These are phyloP conservation scores for Poa annua DNA, from an alignment of 176 grass and related monocot genomes.

Conservation along the genomic window DNA sequence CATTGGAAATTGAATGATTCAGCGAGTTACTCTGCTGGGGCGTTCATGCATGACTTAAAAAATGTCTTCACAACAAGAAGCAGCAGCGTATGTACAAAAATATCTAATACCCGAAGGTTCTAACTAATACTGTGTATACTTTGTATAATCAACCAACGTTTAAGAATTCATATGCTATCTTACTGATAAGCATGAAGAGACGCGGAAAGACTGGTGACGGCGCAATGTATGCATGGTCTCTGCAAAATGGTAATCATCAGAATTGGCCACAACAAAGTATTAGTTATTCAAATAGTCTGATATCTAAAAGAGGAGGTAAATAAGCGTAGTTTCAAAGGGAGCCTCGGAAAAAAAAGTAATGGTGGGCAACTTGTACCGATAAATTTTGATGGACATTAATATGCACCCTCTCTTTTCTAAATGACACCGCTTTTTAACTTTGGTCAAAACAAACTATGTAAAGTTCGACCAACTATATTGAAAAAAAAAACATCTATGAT, in stretches of 20 bases:
- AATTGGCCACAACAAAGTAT: not conserved
- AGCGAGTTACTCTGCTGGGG: not conserved
- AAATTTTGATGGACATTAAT: not conserved
- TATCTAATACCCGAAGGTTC: not conserved
- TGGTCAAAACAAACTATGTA: no score
- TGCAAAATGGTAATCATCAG: conserved; percentile 22
- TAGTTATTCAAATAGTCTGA: not conserved
- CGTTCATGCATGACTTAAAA: not conserved
- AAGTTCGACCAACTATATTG: no score
- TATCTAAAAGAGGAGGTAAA: not conserved
- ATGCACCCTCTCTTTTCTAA: not conserved
- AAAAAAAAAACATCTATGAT: no score
- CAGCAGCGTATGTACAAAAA: not conserved
- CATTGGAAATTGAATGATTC: not conserved
- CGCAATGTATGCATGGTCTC: conserved; percentile 42
- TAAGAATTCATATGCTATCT: not conserved
- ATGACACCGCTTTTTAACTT: no score
- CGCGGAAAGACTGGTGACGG: conserved; percentile 35
- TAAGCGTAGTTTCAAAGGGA: not conserved
- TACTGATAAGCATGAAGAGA: conserved; percentile 30
- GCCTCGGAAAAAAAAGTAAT: not conserved
- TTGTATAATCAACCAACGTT: conserved; percentile 10
- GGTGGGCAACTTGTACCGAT: not conserved
- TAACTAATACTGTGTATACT: not conserved
- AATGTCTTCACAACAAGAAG: conserved; percentile 8